Percentiles rank a stretch among this genome's conserved stretches.
Evolutionary conservation across 2,329 filamentous ascomycete species (phyloP).

Genomic region (Shiraia bambusicola): DNA sequence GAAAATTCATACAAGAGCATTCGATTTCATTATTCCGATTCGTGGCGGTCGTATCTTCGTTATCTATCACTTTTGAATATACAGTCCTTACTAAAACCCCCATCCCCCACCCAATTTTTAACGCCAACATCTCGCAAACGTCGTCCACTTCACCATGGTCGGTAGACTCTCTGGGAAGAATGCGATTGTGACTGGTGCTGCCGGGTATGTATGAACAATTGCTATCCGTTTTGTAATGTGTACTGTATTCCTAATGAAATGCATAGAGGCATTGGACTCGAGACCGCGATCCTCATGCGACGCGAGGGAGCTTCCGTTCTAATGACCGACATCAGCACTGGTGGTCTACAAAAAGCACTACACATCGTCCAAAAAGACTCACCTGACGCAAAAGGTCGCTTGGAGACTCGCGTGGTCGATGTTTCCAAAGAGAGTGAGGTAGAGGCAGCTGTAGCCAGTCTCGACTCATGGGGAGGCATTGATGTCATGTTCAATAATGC

Average conservation of each 20-base stretch:
- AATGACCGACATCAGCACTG: slow-evolving; percentile 80
- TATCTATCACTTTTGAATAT: no score
- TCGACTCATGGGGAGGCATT: slow-evolving; percentile 83
- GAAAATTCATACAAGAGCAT: no score
- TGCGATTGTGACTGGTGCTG: slow-evolving; percentile 79
- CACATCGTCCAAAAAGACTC: slow-evolving; percentile 74
- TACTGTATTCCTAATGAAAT: slow-evolving; percentile 15
- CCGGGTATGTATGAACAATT: slow-evolving; percentile 63
- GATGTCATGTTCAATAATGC: slow-evolving; percentile 98
- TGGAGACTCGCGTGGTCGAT: slow-evolving; percentile 70
- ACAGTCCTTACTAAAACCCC: no score
- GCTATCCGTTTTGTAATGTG: neutral
- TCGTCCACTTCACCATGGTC: slow-evolving; percentile 41
- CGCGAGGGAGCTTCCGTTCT: slow-evolving; percentile 84
- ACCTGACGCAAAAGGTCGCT: slow-evolving; percentile 53
- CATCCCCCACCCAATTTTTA: no score
- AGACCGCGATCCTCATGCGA: slow-evolving; percentile 86
- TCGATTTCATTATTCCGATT: no score
- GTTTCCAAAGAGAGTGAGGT: slow-evolving; percentile 85
- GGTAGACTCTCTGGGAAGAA: slow-evolving; percentile 65
- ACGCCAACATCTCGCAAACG: no score
- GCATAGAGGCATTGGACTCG: slow-evolving; percentile 82
- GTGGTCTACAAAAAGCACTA: slow-evolving; percentile 74
- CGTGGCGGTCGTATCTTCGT: no score
- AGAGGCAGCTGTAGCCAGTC: slow-evolving; percentile 68